A percentile compares a stretch with the other conserved stretches of the same genome.
phyloP scores from a whole-genome alignment of 192 early-diverging fungal genomes.

The Coemansia sp. region DNA sequence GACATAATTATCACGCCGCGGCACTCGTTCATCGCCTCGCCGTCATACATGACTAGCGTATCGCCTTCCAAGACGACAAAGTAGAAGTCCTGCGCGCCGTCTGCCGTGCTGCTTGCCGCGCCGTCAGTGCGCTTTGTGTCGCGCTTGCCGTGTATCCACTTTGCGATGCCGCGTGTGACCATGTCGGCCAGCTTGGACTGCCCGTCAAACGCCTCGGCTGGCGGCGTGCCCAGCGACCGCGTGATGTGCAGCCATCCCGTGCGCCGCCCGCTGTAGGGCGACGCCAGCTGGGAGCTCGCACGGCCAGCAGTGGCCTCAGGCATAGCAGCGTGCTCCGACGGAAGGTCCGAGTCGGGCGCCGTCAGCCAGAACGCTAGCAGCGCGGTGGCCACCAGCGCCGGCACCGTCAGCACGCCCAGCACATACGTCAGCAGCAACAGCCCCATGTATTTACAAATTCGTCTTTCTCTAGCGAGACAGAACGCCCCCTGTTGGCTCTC shows the following conservation, averaged over 20 bases:
- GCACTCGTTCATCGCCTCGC: slow-evolving; percentile 71
- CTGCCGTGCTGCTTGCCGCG: slow-evolving; percentile 5
- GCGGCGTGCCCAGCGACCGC: slow-evolving; percentile 23
- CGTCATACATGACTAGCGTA: slow-evolving; percentile 79
- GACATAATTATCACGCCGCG: slow-evolving; percentile 70
- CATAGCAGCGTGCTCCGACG: neutral
- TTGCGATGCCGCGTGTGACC: slow-evolving; percentile 40
- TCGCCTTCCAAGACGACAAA: slow-evolving; percentile 75
- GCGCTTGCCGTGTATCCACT: slow-evolving; percentile 36
- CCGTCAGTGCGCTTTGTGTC: slow-evolving; percentile 26
- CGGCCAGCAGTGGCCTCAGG: neutral
- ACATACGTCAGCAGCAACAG: slow-evolving; percentile 34
- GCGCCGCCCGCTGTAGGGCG: slow-evolving; percentile 37
- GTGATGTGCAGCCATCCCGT: slow-evolving; percentile 49
- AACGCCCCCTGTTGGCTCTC: no score
- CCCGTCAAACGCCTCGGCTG: slow-evolving; percentile 11
- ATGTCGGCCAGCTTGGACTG: slow-evolving; percentile 31
- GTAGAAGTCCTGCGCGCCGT: slow-evolving; percentile 48
- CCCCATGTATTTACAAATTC: slow-evolving; percentile 14
- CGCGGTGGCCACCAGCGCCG: slow-evolving; percentile 15
- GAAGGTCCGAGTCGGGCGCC: slow-evolving; percentile 9
- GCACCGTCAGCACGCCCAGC: slow-evolving; percentile 41
- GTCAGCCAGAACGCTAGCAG: slow-evolving; percentile 26
- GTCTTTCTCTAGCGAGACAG: no score
- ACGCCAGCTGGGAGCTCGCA: neutral